phyloP scores from a whole-genome alignment of 768 basidiomycete genomes.

The Xerocomus brunneocitrinus region DNA sequence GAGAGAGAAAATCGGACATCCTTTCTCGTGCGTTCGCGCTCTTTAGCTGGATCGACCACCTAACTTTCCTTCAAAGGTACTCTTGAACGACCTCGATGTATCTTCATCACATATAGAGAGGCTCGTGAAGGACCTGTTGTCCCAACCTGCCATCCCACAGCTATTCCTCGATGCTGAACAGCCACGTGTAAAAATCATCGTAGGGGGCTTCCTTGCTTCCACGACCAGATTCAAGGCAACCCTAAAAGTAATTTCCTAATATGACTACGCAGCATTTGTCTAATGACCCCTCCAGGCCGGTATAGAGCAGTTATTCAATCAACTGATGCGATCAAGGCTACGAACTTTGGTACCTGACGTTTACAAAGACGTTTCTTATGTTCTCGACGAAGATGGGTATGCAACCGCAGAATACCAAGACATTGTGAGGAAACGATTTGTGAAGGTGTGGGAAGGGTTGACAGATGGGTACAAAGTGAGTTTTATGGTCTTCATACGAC shows the following conservation, averaged over 20 bases:
- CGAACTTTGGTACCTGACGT: slow-evolving; percentile 81
- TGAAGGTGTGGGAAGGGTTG: slow-evolving; percentile 81
- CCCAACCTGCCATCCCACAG: slow-evolving; percentile 53
- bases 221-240: slow-evolving; percentile 64
- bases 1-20: slow-evolving; percentile 76
- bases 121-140: slow-evolving; percentile 60
- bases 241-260: slow-evolving; percentile 53
- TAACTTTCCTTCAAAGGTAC: slow-evolving; percentile 47
- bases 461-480: slow-evolving; percentile 83
- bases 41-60: not conserved
- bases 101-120: slow-evolving; percentile 88
- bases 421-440: slow-evolving; percentile 82
- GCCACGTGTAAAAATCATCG: slow-evolving; percentile 40
- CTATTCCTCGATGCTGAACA: slow-evolving; percentile 63
- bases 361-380: slow-evolving; percentile 86
- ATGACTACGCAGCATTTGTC: not conserved
- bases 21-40: slow-evolving; percentile 67
- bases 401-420: slow-evolving; percentile 81
- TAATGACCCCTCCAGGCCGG: slow-evolving; percentile 50
- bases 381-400: slow-evolving; percentile 87
- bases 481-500: not conserved
- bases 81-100: slow-evolving; percentile 91
- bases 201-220: slow-evolving; percentile 50
- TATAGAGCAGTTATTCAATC: slow-evolving; percentile 93
- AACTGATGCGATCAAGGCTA: slow-evolving; percentile 82